Percentiles rank a stretch among this genome's conserved stretches.
These are phyloP conservation scores for Pleurostoma richardsiae DNA, from an alignment of 2,329 filamentous ascomycete species.

Conservation along the genomic window DNA sequence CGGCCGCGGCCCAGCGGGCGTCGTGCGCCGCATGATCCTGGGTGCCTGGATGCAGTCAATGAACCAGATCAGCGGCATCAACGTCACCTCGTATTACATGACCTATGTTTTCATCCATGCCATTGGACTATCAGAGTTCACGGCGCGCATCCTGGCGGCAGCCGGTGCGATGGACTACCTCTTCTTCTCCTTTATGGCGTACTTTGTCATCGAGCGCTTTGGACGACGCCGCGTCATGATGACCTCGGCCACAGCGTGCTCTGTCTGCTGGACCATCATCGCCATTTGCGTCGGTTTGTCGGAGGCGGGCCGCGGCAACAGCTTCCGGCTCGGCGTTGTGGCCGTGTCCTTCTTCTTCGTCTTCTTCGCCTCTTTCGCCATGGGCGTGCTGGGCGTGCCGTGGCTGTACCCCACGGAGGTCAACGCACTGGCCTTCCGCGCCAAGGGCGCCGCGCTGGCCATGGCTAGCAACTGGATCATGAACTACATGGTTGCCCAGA, in stretches of 20 bases:
- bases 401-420: slow-evolving; percentile 24
- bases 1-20: slow-evolving; percentile 20
- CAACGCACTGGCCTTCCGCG: slow-evolving; percentile 27
- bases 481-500: slow-evolving; percentile 26
- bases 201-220: slow-evolving; percentile 20
- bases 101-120: slow-evolving; percentile 36
- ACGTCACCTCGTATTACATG: slow-evolving; percentile 8
- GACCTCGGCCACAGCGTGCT: slow-evolving; percentile 13
- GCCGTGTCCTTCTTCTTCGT: slow-evolving; percentile 21
- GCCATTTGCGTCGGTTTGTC: slow-evolving; percentile 12
- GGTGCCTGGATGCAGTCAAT: slow-evolving; percentile 36
- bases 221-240: slow-evolving; percentile 24
- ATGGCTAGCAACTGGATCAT: slow-evolving; percentile 28
- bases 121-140: slow-evolving; percentile 18
- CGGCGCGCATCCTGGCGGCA: slow-evolving; percentile 34
- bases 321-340: slow-evolving; percentile 12
- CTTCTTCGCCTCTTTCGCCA: slow-evolving; percentile 21
- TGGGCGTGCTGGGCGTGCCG: slow-evolving; percentile 15
- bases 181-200: slow-evolving; percentile 11
- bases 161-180: slow-evolving; percentile 35
- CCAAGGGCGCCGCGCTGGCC: slow-evolving; percentile 22
- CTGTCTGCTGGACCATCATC: slow-evolving; percentile 14
- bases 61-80: slow-evolving; percentile 7
- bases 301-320: slow-evolving; percentile 9
- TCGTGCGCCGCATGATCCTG: slow-evolving; percentile 14